Conservation (phyloP, 208 protist genomes). For the Porcisia deanei region DNA sequence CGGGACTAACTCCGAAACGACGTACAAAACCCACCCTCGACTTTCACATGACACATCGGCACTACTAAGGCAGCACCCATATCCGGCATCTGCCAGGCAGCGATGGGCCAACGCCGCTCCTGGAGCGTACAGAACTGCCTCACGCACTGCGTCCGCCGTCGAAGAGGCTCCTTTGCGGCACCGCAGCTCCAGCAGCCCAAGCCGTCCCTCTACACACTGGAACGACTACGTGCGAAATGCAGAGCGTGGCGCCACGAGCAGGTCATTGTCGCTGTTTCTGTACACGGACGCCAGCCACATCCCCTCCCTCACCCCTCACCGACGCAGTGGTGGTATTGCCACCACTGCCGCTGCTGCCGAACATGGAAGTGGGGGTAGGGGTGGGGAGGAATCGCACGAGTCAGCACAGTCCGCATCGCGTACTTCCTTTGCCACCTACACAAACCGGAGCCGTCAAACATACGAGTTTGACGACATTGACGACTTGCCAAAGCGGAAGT, state of each 20-base stretch:
- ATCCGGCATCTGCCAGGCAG: not conserved
- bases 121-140: not conserved
- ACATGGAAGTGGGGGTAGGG: too few relatives aligned
- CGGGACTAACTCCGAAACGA: not conserved
- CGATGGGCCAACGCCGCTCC: slow-evolving; percentile 9
- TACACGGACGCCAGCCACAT: not conserved
- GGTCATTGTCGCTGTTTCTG: not conserved
- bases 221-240: slow-evolving; percentile 40
- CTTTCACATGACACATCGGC: not conserved
- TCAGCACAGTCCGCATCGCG: not conserved
- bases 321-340: not conserved
- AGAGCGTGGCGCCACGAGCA: not conserved
- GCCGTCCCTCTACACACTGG: slow-evolving; percentile 40
- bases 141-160: not conserved
- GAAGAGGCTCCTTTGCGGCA: not conserved
- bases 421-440: slow-evolving; percentile 10
- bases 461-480: slow-evolving; percentile 19
- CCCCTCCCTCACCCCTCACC: slow-evolving; percentile 2
- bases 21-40: not conserved
- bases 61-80: not conserved
- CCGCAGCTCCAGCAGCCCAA: slow-evolving; percentile 12
- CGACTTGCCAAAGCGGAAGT: slow-evolving; percentile 16
- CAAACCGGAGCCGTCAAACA: not conserved
- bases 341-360: not conserved
- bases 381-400: not conserved